Conservation (phyloP, 306 rosid genomes). For the Argentina anserina region DNA sequence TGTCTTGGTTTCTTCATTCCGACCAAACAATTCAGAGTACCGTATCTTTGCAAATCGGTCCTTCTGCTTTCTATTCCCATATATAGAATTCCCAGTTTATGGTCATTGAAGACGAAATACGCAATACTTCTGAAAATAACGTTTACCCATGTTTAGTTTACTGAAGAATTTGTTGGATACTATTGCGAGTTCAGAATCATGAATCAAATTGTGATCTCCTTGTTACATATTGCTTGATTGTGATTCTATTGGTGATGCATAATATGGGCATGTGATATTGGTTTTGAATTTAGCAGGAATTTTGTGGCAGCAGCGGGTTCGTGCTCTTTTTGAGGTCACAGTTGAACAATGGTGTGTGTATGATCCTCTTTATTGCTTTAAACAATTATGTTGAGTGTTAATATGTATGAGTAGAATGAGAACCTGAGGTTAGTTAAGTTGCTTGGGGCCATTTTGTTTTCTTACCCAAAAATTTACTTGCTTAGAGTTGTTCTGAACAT, state of each 20-base stretch:
- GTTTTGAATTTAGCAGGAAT: not conserved
- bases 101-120: too few relatives aligned
- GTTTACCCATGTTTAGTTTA: not conserved
- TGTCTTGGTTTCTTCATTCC: not conserved
- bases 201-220: not conserved
- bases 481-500: not conserved
- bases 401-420: not conserved
- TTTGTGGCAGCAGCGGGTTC: not conserved
- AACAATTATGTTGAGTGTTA: not conserved
- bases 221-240: conserved; percentile 1
- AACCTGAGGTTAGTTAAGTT: not conserved
- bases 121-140: not conserved
- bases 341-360: conserved; percentile 19
- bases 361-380: not conserved
- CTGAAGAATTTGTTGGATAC: not conserved
- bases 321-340: not conserved
- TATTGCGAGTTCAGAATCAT: conserved; percentile 1
- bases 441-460: not conserved
- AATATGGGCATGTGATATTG: not conserved
- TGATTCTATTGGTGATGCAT: not conserved
- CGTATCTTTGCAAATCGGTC: not conserved
- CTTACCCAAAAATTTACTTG: not conserved
- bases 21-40: not conserved
- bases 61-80: too few relatives aligned
- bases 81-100: not conserved